These are phyloP conservation scores for Epichloe festucae DNA, from an alignment of 2,329 filamentous ascomycete genomes.

Conservation along the genomic window DNA sequence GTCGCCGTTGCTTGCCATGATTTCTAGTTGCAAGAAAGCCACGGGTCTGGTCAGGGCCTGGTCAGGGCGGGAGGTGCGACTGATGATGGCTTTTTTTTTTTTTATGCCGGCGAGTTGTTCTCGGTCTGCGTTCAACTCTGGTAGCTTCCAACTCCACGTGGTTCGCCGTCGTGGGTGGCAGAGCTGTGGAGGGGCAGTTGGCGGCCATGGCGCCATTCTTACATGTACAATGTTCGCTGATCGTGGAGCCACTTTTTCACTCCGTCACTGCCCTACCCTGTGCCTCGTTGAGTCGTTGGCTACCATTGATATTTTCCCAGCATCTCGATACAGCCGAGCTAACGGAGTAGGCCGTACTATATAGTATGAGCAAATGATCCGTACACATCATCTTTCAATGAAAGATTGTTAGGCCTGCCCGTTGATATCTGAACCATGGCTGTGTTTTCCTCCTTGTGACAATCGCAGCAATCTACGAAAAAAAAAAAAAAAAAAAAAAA, in stretches of 20 bases:
- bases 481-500: too few species aligned
- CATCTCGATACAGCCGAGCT: too few species aligned
- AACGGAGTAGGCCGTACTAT: too few species aligned
- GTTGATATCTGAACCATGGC: too few species aligned
- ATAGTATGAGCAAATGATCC: too few species aligned
- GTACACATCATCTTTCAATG: too few species aligned
- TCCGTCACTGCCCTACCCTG: not conserved
- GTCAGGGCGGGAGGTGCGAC: not conserved
- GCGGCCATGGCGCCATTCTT: not conserved
- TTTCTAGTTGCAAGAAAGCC: not conserved
- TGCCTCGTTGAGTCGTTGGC: not conserved
- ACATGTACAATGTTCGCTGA: not conserved
- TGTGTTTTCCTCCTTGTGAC: too few species aligned
- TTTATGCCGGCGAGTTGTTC: not conserved
- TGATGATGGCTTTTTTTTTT: too few species aligned
- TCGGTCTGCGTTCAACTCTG: not conserved
- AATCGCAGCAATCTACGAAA: too few species aligned
- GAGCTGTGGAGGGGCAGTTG: not conserved
- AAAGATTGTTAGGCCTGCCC: too few species aligned
- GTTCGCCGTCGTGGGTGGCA: not conserved
- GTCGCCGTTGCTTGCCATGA: slow-evolving; percentile 19
- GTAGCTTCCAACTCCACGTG: not conserved
- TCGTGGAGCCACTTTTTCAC: not conserved
- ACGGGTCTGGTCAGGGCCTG: not conserved
- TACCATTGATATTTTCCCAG: not conserved